A percentile compares a stretch with the other conserved stretches of the same genome.
These are phyloP conservation scores for Xylaria sp. DNA, from an alignment of 2,329 filamentous ascomycete species.

Conservation along the genomic window DNA sequence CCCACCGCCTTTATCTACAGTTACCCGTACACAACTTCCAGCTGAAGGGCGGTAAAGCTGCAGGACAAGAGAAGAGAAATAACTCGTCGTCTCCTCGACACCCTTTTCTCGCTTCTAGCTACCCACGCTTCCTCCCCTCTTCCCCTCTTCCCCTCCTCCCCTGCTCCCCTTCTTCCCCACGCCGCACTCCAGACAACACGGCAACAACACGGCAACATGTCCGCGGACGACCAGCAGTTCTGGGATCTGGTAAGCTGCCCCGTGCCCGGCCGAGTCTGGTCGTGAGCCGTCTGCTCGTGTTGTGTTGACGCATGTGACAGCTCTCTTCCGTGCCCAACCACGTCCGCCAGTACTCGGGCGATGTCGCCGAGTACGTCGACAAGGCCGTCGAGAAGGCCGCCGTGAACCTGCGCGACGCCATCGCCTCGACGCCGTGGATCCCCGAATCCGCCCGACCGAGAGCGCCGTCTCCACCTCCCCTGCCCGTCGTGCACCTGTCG, in stretches of 20 bases:
- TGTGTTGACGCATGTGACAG: slow-evolving; percentile 42
- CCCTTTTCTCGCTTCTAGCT: too few relatives aligned
- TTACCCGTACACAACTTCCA: too few relatives aligned
- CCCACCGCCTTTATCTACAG: too few relatives aligned
- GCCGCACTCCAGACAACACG: not conserved
- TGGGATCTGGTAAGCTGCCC: slow-evolving; percentile 69
- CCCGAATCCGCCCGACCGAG: slow-evolving; percentile 69
- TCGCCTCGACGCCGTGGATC: slow-evolving; percentile 73
- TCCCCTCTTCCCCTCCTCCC: not conserved
- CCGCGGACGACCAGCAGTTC: slow-evolving; percentile 79
- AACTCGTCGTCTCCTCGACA: too few relatives aligned
- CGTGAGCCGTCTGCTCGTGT: too few relatives aligned
- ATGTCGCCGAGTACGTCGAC: slow-evolving; percentile 82
- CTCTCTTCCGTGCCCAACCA: slow-evolving; percentile 63
- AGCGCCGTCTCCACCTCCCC: slow-evolving; percentile 53
- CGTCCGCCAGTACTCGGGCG: slow-evolving; percentile 70
- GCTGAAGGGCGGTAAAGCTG: too few relatives aligned
- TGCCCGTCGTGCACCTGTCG: slow-evolving; percentile 43
- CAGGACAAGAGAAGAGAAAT: too few relatives aligned
- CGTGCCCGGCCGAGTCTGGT: not conserved
- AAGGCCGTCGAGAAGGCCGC: slow-evolving; percentile 79
- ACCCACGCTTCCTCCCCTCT: too few relatives aligned
- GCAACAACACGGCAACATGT: slow-evolving; percentile 61
- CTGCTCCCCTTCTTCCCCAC: not conserved
- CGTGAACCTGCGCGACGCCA: slow-evolving; percentile 69